Base-by-base conservation (phyloP, 2,329 filamentous ascomycete species). In the Macrophomina tecta region DNA sequence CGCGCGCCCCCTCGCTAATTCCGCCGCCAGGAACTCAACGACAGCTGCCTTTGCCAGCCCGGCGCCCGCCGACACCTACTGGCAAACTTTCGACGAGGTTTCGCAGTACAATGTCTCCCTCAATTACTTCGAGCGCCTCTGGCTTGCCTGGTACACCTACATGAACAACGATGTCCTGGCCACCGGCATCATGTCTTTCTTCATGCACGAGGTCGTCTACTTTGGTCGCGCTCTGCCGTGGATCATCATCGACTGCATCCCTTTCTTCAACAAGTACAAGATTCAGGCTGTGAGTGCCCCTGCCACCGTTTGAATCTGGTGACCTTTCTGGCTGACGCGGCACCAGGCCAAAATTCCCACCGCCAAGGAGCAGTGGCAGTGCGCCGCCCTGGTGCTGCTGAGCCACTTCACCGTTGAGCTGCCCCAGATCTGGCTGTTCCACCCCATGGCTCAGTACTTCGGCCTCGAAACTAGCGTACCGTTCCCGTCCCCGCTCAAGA, bases 361-460 rank as follows among this genome's bases (percentile, higher is more conserved):
- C n/a, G 84, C 90, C 64, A 90, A 89, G 77, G 95, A 99, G 80
- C 95, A 99, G 82, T 97, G 92, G 89, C 88, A 94, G 76, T 99
- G 95, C 83, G 94, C 95, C 68, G 89, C 89, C 79, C 89, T 97
- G 72, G 95, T 99, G 70, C 90, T 99, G 71, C 84, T 98, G 75
- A 94, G 90, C 78, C 95, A 99, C 81, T 97, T 98, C 82, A 98
- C 95, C 72, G 95, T 97, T 79, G 95, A 99, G 82, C 88, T 99
- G 45, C 95, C 95, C 69, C 95, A 98, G 82, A 98, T 98, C 80
- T 98, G 94, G 94, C 87, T 98, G 74, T 99, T 99, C 87, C 95
- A 99, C 84, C 95, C 95, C 36, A 88, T 97, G 84, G 94, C 94
- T 67, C 92, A 94, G 77, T 97, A 89, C 82, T 94, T 93, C 78